Evolutionary conservation across 169 alveolate genomes (phyloP), one percentile per base, ranked within the genome.

Genomic region (Eimeria acervulina): DNA sequence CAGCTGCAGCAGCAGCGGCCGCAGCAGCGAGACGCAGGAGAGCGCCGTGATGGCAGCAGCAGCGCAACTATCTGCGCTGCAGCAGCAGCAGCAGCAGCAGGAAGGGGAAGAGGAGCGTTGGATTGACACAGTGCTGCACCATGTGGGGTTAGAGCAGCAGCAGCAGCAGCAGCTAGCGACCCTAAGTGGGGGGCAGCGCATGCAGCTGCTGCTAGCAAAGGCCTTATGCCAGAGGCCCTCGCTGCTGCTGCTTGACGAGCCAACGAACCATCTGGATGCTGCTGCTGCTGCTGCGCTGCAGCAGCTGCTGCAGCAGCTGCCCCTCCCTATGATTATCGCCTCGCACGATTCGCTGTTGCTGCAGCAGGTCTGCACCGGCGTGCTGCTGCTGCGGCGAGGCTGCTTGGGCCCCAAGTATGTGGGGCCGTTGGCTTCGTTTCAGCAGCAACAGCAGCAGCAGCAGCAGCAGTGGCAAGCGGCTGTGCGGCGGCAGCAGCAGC

Each of bases 221-320:
- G 95, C 99, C 97, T 97, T 99, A 66, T 23, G 66, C 28, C 31
- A n/a, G 36, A 26, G 78, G 95, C 99, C 99, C 26, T 99, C 98
- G 96, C 95, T 98, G 92, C 97, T 98, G 80, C 97, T 98, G 94
- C 97, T 98, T 90, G 99, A 98, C 95, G 99, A 98, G 92, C 99
- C 99, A 17, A 99, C 99, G 23, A 99, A 98, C 96, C 99, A 98
- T 96, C 97, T 98, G 51, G 99, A 99, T 97, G 96, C 98, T 93
- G 99, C 98, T 40, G 83, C 96, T 23, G 80, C 92, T 42, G 95
- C 74, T 38, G 81, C 84, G 74, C 93, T 96, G 81, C 85, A 85
- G 83, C 61, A 63, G 81, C 90, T 96, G 40, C 96, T 96, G 85
- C 33, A 31, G 38, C 91, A 88, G 90, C 85, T 81, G 31, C 93